These are phyloP conservation scores for Zymoseptoria pseudotritici DNA, from an alignment of 2,329 filamentous ascomycete genomes.

Conservation along the genomic window DNA sequence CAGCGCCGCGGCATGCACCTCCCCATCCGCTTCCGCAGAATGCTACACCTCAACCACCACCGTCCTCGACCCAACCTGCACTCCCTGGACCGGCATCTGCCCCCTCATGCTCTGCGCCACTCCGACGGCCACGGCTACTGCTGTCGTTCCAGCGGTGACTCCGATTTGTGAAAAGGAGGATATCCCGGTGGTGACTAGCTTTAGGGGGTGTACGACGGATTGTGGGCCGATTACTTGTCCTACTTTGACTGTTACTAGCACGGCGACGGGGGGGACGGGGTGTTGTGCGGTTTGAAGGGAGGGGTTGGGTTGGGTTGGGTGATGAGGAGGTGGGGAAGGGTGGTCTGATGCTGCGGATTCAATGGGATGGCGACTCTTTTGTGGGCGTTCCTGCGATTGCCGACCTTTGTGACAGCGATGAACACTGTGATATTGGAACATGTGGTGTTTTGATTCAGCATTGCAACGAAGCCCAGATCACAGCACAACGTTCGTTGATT, in stretches of 20 bases:
- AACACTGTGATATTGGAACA: too few species aligned
- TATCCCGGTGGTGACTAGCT: slow-evolving; percentile 5
- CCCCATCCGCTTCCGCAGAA: neutral
- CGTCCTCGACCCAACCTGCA: slow-evolving; percentile 5
- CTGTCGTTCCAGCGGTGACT: neutral
- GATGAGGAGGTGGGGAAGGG: too few species aligned
- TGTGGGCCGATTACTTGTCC: slow-evolving; percentile 10
- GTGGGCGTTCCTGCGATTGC: too few species aligned
- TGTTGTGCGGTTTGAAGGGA: slow-evolving; percentile 3
- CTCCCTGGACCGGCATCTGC: slow-evolving; percentile 5
- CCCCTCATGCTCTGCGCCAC: slow-evolving; percentile 6
- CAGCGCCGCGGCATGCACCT: neutral
- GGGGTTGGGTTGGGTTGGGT: too few species aligned
- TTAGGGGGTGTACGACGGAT: slow-evolving; percentile 4
- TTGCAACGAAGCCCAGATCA: too few species aligned
- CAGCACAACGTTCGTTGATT: too few species aligned
- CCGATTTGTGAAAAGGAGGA: neutral
- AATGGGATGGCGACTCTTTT: too few species aligned
- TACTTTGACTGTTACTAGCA: slow-evolving; percentile 7
- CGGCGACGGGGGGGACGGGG: neutral
- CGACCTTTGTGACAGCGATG: too few species aligned
- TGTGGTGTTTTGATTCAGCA: too few species aligned
- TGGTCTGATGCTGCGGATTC: too few species aligned
- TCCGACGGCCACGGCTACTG: slow-evolving; percentile 6
- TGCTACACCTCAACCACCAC: slow-evolving; percentile 9